Evolutionary conservation across 805 yeast genomes (phyloP).

Genomic region (Deakozyma indianensis): DNA sequence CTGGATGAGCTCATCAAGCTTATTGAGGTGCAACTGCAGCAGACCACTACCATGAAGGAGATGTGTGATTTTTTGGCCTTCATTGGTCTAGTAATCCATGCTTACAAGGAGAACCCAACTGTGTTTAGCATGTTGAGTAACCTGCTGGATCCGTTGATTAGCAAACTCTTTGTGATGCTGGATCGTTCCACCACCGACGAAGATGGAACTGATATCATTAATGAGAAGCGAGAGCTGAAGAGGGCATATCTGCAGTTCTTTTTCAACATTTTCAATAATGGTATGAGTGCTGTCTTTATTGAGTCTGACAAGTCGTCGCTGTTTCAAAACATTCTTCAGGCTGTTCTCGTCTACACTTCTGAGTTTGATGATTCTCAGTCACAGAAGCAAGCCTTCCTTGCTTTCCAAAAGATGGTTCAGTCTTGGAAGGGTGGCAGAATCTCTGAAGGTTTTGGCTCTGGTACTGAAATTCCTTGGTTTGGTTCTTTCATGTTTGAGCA

Average conservation of each 20-base stretch:
- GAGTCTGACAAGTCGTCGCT: slow-evolving; percentile 48
- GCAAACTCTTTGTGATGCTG: slow-evolving; percentile 42
- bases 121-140: slow-evolving; percentile 64
- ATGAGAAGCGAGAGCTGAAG: slow-evolving; percentile 49
- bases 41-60: slow-evolving; percentile 47
- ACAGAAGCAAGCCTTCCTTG: slow-evolving; percentile 55
- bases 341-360: slow-evolving; percentile 50
- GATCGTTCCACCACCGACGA: slow-evolving; percentile 29
- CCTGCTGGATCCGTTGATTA: slow-evolving; percentile 58
- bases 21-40: slow-evolving; percentile 49
- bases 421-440: slow-evolving; percentile 59
- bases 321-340: slow-evolving; percentile 46
- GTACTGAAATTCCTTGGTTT: slow-evolving; percentile 50
- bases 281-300: slow-evolving; percentile 62
- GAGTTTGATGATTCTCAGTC: slow-evolving; percentile 48
- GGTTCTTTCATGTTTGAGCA: slow-evolving; percentile 49
- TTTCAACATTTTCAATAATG: slow-evolving; percentile 58
- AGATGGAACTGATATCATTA: slow-evolving; percentile 32
- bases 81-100: slow-evolving; percentile 76
- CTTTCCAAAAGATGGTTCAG: slow-evolving; percentile 45
- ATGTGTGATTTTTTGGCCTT: slow-evolving; percentile 72
- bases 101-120: slow-evolving; percentile 47
- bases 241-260: slow-evolving; percentile 57
- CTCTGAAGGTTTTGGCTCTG: slow-evolving; percentile 32
- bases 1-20: slow-evolving; percentile 50